These are phyloP conservation scores for Cryptococcus sp. DNA, from an alignment of 1,284 basidiomycete species.

Conservation along the genomic window DNA sequence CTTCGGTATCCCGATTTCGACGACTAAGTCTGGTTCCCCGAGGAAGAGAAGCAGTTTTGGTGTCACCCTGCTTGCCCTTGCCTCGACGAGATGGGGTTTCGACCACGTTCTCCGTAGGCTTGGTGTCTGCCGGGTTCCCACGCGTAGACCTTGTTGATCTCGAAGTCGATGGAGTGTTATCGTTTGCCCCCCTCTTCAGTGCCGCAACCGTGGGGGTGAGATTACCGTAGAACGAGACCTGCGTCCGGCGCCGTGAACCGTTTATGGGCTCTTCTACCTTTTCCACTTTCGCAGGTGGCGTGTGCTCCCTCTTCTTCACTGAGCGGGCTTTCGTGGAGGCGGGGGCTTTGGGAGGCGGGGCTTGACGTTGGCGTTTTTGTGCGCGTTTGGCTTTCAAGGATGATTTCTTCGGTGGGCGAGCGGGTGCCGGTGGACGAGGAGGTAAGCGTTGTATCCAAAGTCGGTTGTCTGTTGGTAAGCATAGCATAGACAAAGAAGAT, in stretches of 20 bases:
- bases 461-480: slow-evolving; percentile 50
- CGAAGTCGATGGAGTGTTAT: neutral
- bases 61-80: neutral
- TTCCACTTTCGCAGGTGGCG: neutral
- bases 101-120: neutral
- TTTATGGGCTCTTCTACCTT: slow-evolving; percentile 9
- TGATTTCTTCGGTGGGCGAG: slow-evolving; percentile 32
- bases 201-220: slow-evolving; percentile 33
- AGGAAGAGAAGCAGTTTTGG: slow-evolving; percentile 13
- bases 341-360: slow-evolving; percentile 18
- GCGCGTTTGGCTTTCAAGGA: slow-evolving; percentile 35
- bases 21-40: slow-evolving; percentile 35
- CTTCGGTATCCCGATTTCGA: slow-evolving; percentile 28
- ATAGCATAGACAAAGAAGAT: neutral
- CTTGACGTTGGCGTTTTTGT: slow-evolving; percentile 16
- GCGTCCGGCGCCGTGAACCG: slow-evolving; percentile 29
- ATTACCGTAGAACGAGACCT: slow-evolving; percentile 41
- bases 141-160: neutral
- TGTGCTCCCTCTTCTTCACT: neutral
- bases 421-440: slow-evolving; percentile 28
- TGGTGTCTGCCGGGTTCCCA: slow-evolving; percentile 1
- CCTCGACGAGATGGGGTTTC: neutral
- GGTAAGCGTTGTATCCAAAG: slow-evolving; percentile 54
- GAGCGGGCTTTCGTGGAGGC: slow-evolving; percentile 2
- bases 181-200: slow-evolving; percentile 24